Percentiles rank a stretch among this genome's conserved stretches.
These are phyloP conservation scores for Collybia sordida DNA, from an alignment of 768 basidiomycete species.

Conservation along the genomic window DNA sequence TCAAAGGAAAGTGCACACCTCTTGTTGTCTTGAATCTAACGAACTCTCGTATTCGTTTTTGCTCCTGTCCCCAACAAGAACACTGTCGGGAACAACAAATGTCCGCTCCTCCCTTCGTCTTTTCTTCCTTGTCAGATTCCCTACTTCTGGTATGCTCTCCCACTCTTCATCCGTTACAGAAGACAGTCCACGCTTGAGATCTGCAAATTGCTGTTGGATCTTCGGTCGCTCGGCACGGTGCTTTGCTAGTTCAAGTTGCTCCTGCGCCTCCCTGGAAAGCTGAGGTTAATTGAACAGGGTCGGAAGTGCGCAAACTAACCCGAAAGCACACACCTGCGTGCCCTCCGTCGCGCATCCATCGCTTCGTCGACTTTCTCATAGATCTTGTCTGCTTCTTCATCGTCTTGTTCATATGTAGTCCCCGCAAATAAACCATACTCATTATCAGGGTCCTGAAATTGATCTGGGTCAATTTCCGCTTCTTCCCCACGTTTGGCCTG, in stretches of 20 bases:
- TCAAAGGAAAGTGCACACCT: conserved; percentile 40
- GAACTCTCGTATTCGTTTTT: conserved; percentile 78
- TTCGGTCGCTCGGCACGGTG: conserved; percentile 89
- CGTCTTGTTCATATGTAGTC: conserved; percentile 94
- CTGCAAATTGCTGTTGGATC: conserved; percentile 93
- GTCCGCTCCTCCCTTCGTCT: conserved; percentile 80
- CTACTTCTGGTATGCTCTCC: conserved; percentile 94
- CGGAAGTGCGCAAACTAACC: conserved; percentile 37
- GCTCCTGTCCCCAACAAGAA: conserved; percentile 81
- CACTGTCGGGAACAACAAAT: conserved; percentile 92
- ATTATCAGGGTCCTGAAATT: conserved; percentile 96
- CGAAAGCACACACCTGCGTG: conserved; percentile 65
- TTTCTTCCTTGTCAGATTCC: conserved; percentile 92
- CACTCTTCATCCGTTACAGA: conserved; percentile 90
- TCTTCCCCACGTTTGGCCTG: conserved; percentile 88
- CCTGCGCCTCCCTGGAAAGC: conserved; percentile 28
- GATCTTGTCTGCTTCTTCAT: conserved; percentile 95
- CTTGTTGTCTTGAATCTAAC: conserved; percentile 74
- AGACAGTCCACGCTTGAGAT: conserved; percentile 87
- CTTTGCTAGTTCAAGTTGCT: conserved; percentile 42
- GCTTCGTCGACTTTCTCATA: conserved; percentile 89
- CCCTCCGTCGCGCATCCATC: conserved; percentile 85
- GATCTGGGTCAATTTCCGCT: conserved; percentile 82
- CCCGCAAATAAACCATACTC: conserved; percentile 96
- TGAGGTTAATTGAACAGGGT: conserved; percentile 24